Base-by-base conservation (phyloP, 805 yeast genomes). In the Saturnispora sanitii region DNA sequence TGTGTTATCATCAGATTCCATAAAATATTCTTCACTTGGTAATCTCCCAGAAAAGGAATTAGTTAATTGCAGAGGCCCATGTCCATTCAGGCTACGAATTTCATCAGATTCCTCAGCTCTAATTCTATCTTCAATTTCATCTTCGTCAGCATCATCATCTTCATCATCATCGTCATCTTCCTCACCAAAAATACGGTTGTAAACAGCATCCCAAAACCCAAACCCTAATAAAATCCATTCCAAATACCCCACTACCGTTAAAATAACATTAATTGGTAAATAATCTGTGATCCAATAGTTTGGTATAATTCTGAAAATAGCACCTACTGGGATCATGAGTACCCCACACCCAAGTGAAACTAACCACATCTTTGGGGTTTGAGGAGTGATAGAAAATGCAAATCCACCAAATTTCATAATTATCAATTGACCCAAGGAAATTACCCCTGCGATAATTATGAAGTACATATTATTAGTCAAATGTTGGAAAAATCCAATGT, bases 321-420 rank as follows among this genome's bases (percentile, higher is more conserved):
- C 57, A 42, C 96, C 97, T 34, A 76, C 71, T 0, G 97, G 96
- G 31, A 92, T 62, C 13, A 95, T 80, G 15, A 82, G 37, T 47
- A 82, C 57, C 23, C 97, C 97, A 63, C 94, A 76, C 21, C 82
- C 54, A 4, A 90, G 61, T 0, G 97, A 92, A 2, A 86, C 77
- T 1, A 74, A 92, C 98, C 98, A 94, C 82, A 79, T 77, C 1
- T 76, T 76, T 6, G 82, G 82, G 1, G 94, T 81, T 61, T 83
- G 94, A 46, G 80, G 71, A 2, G 75, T 75, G 48, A 88, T 71
- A 6, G 88, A 76, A 62, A 92, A 92, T 0, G 98, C 96, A 32
- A 90, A 83, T 42, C 99, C 98, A 41, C 99, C 99, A 47, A 85
- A 90, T 62, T 79, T 83, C 97, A 92, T 92, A 52, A 92, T 90